phyloP scores from a whole-genome alignment of 129 eudicot species.

The Chrysanthemum lavandulifolium region DNA sequence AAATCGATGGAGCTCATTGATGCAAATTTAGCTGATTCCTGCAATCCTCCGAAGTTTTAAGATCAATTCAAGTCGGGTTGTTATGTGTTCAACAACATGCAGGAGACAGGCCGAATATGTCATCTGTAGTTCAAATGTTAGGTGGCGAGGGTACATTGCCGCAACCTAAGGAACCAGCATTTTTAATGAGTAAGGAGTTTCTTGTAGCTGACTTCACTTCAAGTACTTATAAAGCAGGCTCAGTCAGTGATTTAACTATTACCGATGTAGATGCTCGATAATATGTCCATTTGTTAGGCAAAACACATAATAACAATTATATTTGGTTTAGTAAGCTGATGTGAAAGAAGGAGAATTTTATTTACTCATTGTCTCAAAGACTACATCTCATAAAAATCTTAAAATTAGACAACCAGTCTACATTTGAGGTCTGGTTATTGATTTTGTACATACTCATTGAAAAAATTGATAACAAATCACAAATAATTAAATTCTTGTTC shows the following conservation, averaged over 20 bases:
- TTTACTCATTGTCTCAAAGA: too few species aligned
- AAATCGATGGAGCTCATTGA: conserved; percentile 37
- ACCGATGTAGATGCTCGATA: conserved; percentile 22
- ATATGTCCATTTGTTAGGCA: not conserved
- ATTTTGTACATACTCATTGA: too few species aligned
- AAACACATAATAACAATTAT: not conserved
- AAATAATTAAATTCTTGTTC: conserved; percentile 33
- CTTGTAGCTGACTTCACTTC: conserved; percentile 13
- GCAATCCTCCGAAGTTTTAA: conserved; percentile 23
- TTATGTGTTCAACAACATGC: conserved; percentile 45
- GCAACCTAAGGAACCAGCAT: conserved; percentile 34
- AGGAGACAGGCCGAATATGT: conserved; percentile 41
- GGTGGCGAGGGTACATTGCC: conserved; percentile 26
- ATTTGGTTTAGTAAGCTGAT: too few species aligned
- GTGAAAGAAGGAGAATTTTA: too few species aligned
- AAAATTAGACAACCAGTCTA: too few species aligned
- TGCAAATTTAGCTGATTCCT: conserved; percentile 14
- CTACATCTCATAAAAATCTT: too few species aligned
- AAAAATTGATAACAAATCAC: not conserved
- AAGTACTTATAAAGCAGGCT: not conserved
- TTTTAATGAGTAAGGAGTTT: conserved; percentile 13
- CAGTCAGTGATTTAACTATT: conserved; percentile 8
- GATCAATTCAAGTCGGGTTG: conserved; percentile 38
- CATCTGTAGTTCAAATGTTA: conserved; percentile 34
- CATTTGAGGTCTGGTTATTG: too few species aligned